Evolutionary conservation across 805 yeast genomes (phyloP), one percentile per base, ranked within the genome.

Genomic region (Cyberlindnera maclurae): DNA sequence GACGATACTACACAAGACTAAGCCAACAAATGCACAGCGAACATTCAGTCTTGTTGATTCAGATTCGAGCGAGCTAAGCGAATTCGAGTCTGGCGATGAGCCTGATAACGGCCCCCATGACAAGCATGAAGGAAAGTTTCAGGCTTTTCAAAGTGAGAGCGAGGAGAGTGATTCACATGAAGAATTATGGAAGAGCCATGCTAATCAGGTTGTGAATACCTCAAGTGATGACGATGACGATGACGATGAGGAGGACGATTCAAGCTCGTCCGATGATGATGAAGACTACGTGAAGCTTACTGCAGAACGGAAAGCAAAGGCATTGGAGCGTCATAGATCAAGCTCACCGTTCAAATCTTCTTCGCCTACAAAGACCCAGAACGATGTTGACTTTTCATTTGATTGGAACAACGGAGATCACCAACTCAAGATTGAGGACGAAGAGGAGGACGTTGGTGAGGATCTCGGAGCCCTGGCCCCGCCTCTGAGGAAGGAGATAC

Each of bases 281-380:
- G 77, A 82, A 3, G 90, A 83, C 59, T 81, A 79, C 55, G 84
- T 82, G 12, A 75, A 73, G 55, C 60, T 83, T 43, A 82, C 84
- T 27, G 83, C 81, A 9, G 82, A 80, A 55, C 67, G 77, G 44
- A 76, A 81, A 59, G 75, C 75, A 29, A 69, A 63, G 43, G 68
- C 77, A 1, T 62, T 74, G 67, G 71, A 72, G 44, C 74, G 75
- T 1, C 46, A 51, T 47, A 64, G 64, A 54, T 55, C 59, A 15
- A 45, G 59, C 36, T 51, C 64, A 31, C 60, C 66, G 6, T 50
- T 59, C 37, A 46, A 51, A 37, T 46, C 48, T 10, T 48, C 44
- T 35, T 40, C 42, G 33, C 50, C 41, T 34, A 20, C 34, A 34
- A 41, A 43, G 41, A 33, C 35, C 36, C 49, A 29, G 24, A 33